Evolutionary conservation across 257 asterid species (phyloP).

Genomic region (Solanum chmielewskii): DNA sequence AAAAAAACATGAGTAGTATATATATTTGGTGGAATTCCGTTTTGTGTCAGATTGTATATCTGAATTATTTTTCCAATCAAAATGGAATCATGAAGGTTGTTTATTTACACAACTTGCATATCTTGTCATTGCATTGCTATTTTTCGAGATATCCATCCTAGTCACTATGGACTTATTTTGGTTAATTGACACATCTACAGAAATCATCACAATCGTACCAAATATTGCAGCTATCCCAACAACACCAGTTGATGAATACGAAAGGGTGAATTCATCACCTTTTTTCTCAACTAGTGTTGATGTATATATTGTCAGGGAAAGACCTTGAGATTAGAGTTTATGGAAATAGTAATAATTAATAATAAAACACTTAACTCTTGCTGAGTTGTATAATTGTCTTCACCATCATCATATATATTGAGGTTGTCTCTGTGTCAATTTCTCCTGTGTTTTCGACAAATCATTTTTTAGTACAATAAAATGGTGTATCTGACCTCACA

Average conservation of each 20-base stretch:
- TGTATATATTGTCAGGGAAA: conserved; percentile 40
- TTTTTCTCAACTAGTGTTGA: conserved; percentile 1
- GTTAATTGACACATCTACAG: neutral
- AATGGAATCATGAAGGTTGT: neutral
- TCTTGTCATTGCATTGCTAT: neutral
- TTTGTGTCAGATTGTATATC: too few species aligned
- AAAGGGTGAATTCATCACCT: neutral
- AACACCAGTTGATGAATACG: conserved; percentile 54
- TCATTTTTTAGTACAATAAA: neutral
- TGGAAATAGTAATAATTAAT: neutral
- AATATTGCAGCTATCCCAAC: conserved; percentile 61
- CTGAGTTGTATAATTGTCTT: neutral
- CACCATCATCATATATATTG: neutral
- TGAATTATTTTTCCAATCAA: too few species aligned
- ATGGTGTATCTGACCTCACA: neutral
- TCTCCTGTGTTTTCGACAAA: neutral
- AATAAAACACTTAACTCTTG: neutral
- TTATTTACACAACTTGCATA: neutral
- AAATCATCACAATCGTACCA: conserved; percentile 23
- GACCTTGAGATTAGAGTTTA: conserved; percentile 46
- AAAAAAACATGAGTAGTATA: too few species aligned
- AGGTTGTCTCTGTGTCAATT: neutral
- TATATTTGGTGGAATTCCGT: too few species aligned
- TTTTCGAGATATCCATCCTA: neutral
- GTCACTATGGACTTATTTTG: neutral